Evolutionary conservation across 2,329 filamentous ascomycete species (phyloP).

Genomic region (Aspergillus jensenii): DNA sequence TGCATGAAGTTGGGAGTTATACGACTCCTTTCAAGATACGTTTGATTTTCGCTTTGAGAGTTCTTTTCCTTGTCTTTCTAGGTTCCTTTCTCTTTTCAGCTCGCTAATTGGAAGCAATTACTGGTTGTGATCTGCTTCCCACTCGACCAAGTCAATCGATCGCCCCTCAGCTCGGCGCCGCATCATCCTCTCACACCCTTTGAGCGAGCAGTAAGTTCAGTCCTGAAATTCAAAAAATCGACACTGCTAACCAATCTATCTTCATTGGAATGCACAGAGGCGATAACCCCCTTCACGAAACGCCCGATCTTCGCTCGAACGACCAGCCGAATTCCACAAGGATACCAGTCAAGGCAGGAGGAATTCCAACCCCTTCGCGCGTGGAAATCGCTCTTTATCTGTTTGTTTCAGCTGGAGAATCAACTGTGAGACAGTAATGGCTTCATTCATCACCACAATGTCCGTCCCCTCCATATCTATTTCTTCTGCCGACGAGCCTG

Average conservation of each 20-base stretch:
- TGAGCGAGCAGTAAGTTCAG: constrained; percentile 3
- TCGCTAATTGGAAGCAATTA: not conserved
- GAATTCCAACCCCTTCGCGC: constrained; percentile 6
- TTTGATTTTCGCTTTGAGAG: not conserved
- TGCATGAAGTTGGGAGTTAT: not conserved
- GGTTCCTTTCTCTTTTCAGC: not conserved
- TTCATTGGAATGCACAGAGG: constrained; percentile 9
- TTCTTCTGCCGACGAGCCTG: constrained; percentile 29
- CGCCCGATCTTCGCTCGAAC: not conserved
- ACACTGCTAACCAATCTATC: constrained; percentile 3
- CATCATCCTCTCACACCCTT: not conserved
- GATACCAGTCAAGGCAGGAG: constrained; percentile 4
- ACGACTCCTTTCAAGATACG: not conserved
- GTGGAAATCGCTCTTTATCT: constrained; percentile 1
- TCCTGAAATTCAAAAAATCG: not conserved
- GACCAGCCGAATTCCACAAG: not conserved
- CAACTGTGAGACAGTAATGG: constrained; percentile 50
- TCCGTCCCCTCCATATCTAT: constrained; percentile 54
- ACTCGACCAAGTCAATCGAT: not conserved
- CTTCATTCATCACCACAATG: constrained; percentile 80
- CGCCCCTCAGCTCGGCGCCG: constrained; percentile 1
- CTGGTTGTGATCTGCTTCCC: not conserved
- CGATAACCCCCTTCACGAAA: not conserved
- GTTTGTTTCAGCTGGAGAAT: not conserved
- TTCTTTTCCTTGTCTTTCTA: not conserved